Evolutionary conservation across 2,329 filamentous ascomycete species (phyloP), one percentile per base, ranked within the genome.

Genomic region (Torrubiellomyces zombiae): DNA sequence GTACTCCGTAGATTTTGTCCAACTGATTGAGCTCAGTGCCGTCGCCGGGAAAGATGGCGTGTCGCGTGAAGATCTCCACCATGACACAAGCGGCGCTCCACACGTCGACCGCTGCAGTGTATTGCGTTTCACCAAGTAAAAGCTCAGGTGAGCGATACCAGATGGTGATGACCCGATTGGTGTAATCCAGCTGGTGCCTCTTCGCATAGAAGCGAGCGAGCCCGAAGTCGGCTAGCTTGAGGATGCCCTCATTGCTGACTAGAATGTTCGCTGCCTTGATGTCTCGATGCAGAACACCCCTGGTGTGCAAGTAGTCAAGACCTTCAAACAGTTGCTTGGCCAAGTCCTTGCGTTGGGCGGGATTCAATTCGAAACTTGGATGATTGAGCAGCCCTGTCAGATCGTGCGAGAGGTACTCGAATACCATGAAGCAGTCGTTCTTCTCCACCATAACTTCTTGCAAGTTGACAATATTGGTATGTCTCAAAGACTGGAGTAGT

Each of bases 341-440:
- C 17, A 98, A 63, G 45, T 98, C 74, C 51, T 98, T 98, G 53
- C 83, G 91, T 48, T 95, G 85, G 0, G 76, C 71, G 4, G 72
- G 57, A 18, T 89, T 78, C 9, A 98, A 67, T 31, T 75, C 75
- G 53, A 93, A 98, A 0, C 76, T 77, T 0, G 89, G 89, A 43
- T 98, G 89, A 41, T 95, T 95, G 32, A 98, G 68, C 16, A 98
- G 60, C 9, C 89, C 89, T 3, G 89, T 98, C 32, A 98, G 59
- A 48, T 98, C 89, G 47, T 98, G 89, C 2, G 89, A 86, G 16
- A 95, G 64, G 45, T 98, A 98, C 48, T 98, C 89, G 36, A 98
- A 98, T 3, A 98, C 89, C 89, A 98, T 98, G 53, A 92, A 98
- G 49, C 89, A 98, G 51, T 95, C 85, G 38, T 95, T 95, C 45